A percentile compares a stretch with the other conserved stretches of the same genome.
Conservation (phyloP, 2,329 filamentous ascomycete genomes). For the Trichoderma koningii region DNA sequence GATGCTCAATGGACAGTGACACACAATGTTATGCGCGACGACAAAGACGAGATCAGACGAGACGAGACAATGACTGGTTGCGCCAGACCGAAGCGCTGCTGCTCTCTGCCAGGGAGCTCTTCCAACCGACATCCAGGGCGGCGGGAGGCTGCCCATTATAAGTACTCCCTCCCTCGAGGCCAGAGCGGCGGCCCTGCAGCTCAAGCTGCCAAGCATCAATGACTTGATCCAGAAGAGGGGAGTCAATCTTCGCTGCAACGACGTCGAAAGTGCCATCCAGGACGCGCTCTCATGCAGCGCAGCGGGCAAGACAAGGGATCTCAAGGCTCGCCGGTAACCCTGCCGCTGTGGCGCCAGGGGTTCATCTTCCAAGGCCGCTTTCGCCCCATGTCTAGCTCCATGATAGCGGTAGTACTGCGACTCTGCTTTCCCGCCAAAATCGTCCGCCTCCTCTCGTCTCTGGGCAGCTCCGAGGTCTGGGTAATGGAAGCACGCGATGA, state of each 20-base stretch:
- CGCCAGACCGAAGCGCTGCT: slow-evolving; percentile 12
- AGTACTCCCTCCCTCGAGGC: slow-evolving; percentile 1
- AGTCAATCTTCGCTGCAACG: not conserved
- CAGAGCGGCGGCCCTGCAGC: not conserved
- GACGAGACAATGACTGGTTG: slow-evolving; percentile 4
- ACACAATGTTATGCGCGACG: not conserved
- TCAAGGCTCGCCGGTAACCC: slow-evolving; percentile 1
- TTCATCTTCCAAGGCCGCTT: not conserved
- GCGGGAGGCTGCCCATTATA: slow-evolving; percentile 11
- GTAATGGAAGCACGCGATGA: slow-evolving; percentile 17
- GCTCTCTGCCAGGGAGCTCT: not conserved
- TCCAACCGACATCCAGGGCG: not conserved
- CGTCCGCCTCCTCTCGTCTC: not conserved
- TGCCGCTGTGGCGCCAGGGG: slow-evolving; percentile 17
- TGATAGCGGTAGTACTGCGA: slow-evolving; percentile 5
- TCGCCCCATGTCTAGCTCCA: slow-evolving; percentile 15
- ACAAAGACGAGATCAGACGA: not conserved
- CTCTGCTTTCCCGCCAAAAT: not conserved
- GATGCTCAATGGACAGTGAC: not conserved
- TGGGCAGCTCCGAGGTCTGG: slow-evolving; percentile 1
- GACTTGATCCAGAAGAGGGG: not conserved
- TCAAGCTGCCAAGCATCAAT: slow-evolving; percentile 7
- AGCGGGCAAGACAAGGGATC: slow-evolving; percentile 8
- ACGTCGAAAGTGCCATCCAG: slow-evolving; percentile 1
- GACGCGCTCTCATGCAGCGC: slow-evolving; percentile 6